Evolutionary conservation across 2,329 filamentous ascomycete species (phyloP).

Genomic region (Tolypocladium amazonense): DNA sequence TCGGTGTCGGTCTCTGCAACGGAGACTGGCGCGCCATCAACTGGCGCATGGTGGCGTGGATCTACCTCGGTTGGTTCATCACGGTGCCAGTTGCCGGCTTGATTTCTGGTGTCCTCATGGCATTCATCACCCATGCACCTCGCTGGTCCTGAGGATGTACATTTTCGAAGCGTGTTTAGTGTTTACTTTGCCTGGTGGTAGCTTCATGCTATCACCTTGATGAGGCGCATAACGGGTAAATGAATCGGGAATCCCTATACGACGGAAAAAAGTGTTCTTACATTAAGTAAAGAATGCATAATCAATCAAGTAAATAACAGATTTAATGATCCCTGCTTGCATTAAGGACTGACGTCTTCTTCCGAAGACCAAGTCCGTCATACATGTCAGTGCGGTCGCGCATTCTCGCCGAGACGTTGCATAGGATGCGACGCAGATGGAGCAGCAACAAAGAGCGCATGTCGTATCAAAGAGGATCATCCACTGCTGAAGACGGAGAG

Average conservation of each 20-base stretch:
- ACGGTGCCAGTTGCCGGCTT: conserved; percentile 47
- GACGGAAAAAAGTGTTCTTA: background rate
- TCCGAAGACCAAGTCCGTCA: no score
- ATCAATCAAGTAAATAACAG: background rate
- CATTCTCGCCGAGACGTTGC: background rate
- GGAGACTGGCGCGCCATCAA: conserved; percentile 49
- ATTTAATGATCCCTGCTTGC: background rate
- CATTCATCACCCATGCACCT: conserved; percentile 51
- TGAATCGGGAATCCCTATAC: background rate
- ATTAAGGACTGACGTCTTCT: background rate
- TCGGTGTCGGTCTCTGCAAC: conserved; percentile 52
- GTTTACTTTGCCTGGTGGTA: background rate
- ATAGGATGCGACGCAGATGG: background rate
- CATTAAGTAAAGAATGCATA: background rate
- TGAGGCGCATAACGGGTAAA: background rate
- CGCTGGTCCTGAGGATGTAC: conserved; percentile 24
- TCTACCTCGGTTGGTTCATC: conserved; percentile 50
- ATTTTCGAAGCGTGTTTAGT: background rate
- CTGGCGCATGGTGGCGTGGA: conserved; percentile 51
- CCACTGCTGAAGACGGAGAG: background rate
- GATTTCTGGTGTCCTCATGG: conserved; percentile 50
- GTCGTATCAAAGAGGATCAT: background rate
- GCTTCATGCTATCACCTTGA: background rate
- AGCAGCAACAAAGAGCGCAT: background rate
- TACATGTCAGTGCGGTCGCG: background rate